A percentile compares a stretch with the other conserved stretches of the same genome.
phyloP scores from a whole-genome alignment of 495 filamentous ascomycete species.

The Neurospora sp. region DNA sequence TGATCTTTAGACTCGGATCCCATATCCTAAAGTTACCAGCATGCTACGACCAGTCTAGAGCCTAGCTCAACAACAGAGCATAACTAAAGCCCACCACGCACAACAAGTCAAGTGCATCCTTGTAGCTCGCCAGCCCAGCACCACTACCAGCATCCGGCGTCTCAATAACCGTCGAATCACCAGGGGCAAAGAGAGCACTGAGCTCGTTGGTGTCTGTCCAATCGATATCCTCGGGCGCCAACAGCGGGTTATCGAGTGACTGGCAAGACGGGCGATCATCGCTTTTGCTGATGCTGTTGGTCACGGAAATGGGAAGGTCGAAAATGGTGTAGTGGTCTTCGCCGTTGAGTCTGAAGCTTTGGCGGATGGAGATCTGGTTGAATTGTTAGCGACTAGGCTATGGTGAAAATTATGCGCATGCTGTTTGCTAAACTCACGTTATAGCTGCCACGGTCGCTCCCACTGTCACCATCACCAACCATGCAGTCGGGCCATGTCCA shows the following conservation, averaged over 20 bases:
- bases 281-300: slow-evolving; percentile 45
- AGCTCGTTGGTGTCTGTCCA: slow-evolving; percentile 23
- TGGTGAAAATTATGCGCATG: neutral
- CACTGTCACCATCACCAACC: slow-evolving; percentile 41
- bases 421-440: slow-evolving; percentile 28
- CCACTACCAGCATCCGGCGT: slow-evolving; percentile 23
- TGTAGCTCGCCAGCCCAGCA: slow-evolving; percentile 12
- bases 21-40: neutral
- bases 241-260: slow-evolving; percentile 32
- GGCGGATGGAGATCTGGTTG: slow-evolving; percentile 52
- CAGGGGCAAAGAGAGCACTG: slow-evolving; percentile 36
- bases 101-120: slow-evolving; percentile 4
- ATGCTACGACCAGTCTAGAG: neutral
- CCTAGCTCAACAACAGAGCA: neutral
- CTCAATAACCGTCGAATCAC: slow-evolving; percentile 30
- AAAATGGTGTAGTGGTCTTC: slow-evolving; percentile 58
- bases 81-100: slow-evolving; percentile 5
- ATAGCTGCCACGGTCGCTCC: slow-evolving; percentile 36
- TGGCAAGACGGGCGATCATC: slow-evolving; percentile 35
- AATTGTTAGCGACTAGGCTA: neutral
- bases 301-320: slow-evolving; percentile 54
- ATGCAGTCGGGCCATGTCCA: slow-evolving; percentile 60
- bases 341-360: slow-evolving; percentile 54
- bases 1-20: neutral
- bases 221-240: slow-evolving; percentile 30